Evolutionary conservation across 192 early-diverging fungal genomes (phyloP).

Genomic region (Phycomyces blakesleeanus): DNA sequence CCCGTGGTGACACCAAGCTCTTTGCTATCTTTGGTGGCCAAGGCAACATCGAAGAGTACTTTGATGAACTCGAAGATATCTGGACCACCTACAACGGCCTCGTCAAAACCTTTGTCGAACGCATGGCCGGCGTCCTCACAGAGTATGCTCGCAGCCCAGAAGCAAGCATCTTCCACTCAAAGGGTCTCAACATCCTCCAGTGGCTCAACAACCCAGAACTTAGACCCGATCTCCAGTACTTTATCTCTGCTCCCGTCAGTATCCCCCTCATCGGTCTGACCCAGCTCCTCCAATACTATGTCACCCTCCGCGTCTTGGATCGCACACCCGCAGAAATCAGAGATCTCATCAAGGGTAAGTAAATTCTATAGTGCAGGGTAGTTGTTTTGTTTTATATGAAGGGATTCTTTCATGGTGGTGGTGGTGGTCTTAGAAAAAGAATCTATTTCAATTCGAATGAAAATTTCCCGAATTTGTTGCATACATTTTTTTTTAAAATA

Average conservation of each 20-base stretch:
- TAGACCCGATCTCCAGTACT: slow-evolving; percentile 73
- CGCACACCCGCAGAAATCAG: slow-evolving; percentile 56
- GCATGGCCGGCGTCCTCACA: slow-evolving; percentile 65
- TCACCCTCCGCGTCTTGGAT: slow-evolving; percentile 69
- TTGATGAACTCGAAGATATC: slow-evolving; percentile 82
- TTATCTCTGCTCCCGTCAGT: slow-evolving; percentile 76
- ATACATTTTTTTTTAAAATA: too few relatives aligned
- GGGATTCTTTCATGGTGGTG: not conserved
- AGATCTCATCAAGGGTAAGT: slow-evolving; percentile 50
- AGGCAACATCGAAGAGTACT: slow-evolving; percentile 92
- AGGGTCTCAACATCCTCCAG: slow-evolving; percentile 78
- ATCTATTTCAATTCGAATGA: too few relatives aligned
- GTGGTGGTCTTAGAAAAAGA: too few relatives aligned
- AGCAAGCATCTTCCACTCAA: slow-evolving; percentile 65
- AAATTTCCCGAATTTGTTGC: too few relatives aligned
- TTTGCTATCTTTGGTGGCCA: slow-evolving; percentile 95
- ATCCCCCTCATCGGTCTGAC: slow-evolving; percentile 88
- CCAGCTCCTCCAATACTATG: slow-evolving; percentile 86
- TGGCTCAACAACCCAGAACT: slow-evolving; percentile 80
- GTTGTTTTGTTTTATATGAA: not conserved
- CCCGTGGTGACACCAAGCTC: slow-evolving; percentile 53
- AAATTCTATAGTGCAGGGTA: not conserved
- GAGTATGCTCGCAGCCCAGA: slow-evolving; percentile 58
- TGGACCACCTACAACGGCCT: slow-evolving; percentile 78
- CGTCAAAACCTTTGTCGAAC: slow-evolving; percentile 70